Evolutionary conservation across 1,284 basidiomycete species (phyloP).

Genomic region (Athelia sp.): DNA sequence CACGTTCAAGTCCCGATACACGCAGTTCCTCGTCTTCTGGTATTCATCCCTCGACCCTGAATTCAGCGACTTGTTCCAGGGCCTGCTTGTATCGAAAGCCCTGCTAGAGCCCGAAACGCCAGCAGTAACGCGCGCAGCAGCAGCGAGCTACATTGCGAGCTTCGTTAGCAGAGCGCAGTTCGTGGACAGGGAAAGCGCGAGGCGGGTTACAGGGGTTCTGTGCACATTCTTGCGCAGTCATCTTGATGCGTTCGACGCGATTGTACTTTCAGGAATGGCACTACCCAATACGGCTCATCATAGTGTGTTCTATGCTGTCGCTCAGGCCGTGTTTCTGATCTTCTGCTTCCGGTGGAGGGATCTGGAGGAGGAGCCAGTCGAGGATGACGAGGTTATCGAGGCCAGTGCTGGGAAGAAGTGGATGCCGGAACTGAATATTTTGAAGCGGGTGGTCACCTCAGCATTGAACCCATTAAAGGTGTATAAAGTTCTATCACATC

Average conservation of each 20-base stretch:
- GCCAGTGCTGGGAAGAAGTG: constrained; percentile 55
- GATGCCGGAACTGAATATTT: constrained; percentile 77
- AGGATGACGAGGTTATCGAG: constrained; percentile 36
- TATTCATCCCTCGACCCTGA: constrained; percentile 86
- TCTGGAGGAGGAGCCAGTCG: constrained; percentile 58
- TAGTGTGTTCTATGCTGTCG: constrained; percentile 88
- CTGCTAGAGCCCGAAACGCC: constrained; percentile 63
- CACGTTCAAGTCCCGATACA: constrained; percentile 96
- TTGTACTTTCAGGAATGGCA: constrained; percentile 32
- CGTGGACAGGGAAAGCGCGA: constrained; percentile 72
- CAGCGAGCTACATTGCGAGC: constrained; percentile 88
- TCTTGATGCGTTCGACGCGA: constrained; percentile 66
- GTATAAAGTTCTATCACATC: constrained; percentile 10
- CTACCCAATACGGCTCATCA: constrained; percentile 46
- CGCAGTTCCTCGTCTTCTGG: constrained; percentile 97
- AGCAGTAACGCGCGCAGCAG: constrained; percentile 79
- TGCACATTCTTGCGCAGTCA: constrained; percentile 82
- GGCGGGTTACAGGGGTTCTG: constrained; percentile 77
- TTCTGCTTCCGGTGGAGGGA: constrained; percentile 99
- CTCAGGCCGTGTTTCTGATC: constrained; percentile 92
- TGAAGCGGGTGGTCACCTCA: constrained; percentile 81
- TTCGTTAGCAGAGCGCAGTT: constrained; percentile 91
- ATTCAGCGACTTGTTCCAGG: constrained; percentile 91
- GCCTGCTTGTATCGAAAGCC: constrained; percentile 86
- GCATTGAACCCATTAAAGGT: constrained; percentile 90